These are phyloP conservation scores for Ajuga chamaepitys DNA, from an alignment of 257 asterid species.

Conservation along the genomic window DNA sequence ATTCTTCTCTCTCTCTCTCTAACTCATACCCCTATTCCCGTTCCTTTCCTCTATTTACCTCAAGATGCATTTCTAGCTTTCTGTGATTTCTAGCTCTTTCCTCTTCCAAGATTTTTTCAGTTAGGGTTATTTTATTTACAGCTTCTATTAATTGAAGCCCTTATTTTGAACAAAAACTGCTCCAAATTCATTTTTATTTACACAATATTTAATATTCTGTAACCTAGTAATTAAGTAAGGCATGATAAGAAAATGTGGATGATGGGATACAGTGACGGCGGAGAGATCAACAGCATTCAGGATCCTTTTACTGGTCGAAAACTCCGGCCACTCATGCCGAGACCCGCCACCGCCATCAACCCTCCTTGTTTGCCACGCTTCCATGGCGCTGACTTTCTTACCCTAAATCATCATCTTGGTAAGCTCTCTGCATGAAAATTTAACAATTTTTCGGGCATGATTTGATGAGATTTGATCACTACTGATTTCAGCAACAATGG, in stretches of 20 bases:
- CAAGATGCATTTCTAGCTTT: too few species aligned
- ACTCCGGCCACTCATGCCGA: conserved; percentile 61
- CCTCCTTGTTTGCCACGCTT: conserved; percentile 40
- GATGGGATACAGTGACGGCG: conserved; percentile 83
- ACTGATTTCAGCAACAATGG: conserved; percentile 33
- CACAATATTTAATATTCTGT: too few species aligned
- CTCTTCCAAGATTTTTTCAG: too few species aligned
- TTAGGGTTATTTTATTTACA: too few species aligned
- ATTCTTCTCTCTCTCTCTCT: conserved; percentile 18
- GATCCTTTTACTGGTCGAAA: conserved; percentile 51
- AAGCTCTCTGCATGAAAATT: background rate
- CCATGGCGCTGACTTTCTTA: conserved; percentile 49
- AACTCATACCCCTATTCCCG: background rate
- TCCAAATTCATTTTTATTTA: too few species aligned
- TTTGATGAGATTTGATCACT: background rate
- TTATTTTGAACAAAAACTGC: background rate
- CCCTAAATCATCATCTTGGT: conserved; percentile 77
- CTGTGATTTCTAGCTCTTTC: too few species aligned
- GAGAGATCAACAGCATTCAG: conserved; percentile 42
- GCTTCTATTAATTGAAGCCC: background rate
- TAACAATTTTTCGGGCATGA: background rate
- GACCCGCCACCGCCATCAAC: conserved; percentile 29
- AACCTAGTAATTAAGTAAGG: too few species aligned
- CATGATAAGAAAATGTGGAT: conserved; percentile 59
- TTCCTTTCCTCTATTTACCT: background rate